Evolutionary conservation across 441 rosid species (phyloP).

Genomic region (Bruguiera hainesii): DNA sequence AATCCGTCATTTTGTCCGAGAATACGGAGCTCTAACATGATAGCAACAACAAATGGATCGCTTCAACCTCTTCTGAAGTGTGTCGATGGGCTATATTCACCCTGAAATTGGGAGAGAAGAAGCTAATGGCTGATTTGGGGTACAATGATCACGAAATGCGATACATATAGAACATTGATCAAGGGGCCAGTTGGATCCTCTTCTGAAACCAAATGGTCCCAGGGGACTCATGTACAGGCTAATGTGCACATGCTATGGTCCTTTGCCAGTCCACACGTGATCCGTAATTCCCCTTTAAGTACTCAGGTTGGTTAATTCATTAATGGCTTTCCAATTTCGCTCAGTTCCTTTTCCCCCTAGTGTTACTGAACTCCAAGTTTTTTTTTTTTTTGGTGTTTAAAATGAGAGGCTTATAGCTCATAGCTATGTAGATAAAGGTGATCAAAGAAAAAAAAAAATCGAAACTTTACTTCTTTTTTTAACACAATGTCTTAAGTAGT

Average conservation of each 20-base stretch:
- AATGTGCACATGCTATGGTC: conserved; percentile 51
- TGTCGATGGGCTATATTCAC: no score
- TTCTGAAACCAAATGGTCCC: conserved; percentile 44
- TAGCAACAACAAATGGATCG: no score
- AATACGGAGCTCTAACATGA: no score
- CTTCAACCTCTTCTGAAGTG: no score
- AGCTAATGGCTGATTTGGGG: conserved; percentile 17
- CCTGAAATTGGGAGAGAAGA: conserved; percentile 12
- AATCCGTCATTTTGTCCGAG: no score
- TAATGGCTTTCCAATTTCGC: not conserved
- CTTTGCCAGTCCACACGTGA: conserved; percentile 44
- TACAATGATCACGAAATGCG: conserved; percentile 21
- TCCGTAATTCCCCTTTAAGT: conserved; percentile 30
- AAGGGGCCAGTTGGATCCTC: conserved; percentile 31
- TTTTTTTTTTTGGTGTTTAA: no score
- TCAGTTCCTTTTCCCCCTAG: not conserved
- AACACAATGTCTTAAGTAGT: no score
- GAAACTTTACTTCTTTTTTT: no score
- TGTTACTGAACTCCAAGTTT: not conserved
- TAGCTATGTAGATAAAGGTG: no score
- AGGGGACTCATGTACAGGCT: conserved; percentile 19
- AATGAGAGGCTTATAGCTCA: no score
- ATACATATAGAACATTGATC: conserved; percentile 20
- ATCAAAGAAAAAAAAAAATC: no score
- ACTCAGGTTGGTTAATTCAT: conserved; percentile 11